phyloP scores from a whole-genome alignment of 257 asterid species.

The Solanum stenotomum region DNA sequence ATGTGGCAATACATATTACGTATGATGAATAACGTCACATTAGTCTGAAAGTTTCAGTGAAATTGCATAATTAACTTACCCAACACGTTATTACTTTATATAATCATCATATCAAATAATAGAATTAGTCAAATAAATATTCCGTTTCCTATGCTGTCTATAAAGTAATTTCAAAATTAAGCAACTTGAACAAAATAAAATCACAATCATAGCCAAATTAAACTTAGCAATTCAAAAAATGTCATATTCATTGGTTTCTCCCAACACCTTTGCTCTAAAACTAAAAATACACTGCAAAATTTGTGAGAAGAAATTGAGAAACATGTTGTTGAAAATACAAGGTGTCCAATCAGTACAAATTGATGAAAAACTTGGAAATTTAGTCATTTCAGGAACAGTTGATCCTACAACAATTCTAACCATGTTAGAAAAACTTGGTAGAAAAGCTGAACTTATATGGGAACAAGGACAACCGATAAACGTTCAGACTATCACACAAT shows the following conservation, averaged over 20 bases:
- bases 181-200: background rate
- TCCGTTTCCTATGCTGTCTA: background rate
- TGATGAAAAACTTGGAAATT: slow-evolving; percentile 3
- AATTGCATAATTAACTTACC: background rate
- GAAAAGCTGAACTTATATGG: slow-evolving; percentile 18
- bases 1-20: background rate
- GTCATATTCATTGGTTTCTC: background rate
- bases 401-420: slow-evolving; percentile 14
- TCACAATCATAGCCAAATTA: background rate
- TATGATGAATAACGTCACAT: background rate
- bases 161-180: background rate
- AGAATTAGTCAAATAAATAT: background rate
- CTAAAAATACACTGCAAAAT: slow-evolving; percentile 8
- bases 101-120: background rate
- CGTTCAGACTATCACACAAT: background rate
- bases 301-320: slow-evolving; percentile 9
- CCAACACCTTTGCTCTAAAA: slow-evolving; percentile 5
- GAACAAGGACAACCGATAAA: background rate
- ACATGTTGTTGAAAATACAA: background rate
- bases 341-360: slow-evolving; percentile 3
- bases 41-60: background rate
- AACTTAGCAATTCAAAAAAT: background rate
- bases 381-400: slow-evolving; percentile 6
- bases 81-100: background rate
- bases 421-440: slow-evolving; percentile 3